These are phyloP conservation scores for Metarhizium guizhouense DNA, from an alignment of 2,329 filamentous ascomycete species.

Conservation along the genomic window DNA sequence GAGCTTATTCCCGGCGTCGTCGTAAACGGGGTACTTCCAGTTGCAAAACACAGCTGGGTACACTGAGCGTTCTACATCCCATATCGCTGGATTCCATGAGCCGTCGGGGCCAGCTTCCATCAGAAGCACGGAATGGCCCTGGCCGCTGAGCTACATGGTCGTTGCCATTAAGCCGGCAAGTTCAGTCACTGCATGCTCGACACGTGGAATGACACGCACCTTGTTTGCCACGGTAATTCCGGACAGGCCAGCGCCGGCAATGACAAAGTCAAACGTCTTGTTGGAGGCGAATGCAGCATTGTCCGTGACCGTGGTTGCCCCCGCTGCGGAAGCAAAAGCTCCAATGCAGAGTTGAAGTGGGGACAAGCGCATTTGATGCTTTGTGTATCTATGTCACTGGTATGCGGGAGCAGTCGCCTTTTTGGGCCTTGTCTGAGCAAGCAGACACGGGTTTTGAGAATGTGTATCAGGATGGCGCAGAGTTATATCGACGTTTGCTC, in stretches of 20 bases:
- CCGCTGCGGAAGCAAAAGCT: not conserved
- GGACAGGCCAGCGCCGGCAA: slow-evolving; percentile 29
- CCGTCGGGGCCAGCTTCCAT: slow-evolving; percentile 16
- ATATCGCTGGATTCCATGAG: slow-evolving; percentile 12
- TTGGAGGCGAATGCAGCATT: slow-evolving; percentile 4
- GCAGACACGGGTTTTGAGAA: too few relatives aligned
- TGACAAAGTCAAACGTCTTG: slow-evolving; percentile 20
- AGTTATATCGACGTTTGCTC: too few relatives aligned
- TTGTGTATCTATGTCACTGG: too few relatives aligned
- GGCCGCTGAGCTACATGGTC: slow-evolving; percentile 11
- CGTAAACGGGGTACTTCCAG: slow-evolving; percentile 13
- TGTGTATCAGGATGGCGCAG: too few relatives aligned
- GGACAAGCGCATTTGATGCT: not conserved
- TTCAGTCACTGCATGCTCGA: not conserved
- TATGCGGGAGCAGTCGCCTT: too few relatives aligned
- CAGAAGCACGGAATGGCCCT: slow-evolving; percentile 13
- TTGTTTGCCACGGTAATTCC: slow-evolving; percentile 19
- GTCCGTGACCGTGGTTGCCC: slow-evolving; percentile 12
- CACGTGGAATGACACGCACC: not conserved
- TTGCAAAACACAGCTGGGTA: slow-evolving; percentile 13
- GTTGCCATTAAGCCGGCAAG: not conserved
- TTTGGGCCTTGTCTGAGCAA: too few relatives aligned
- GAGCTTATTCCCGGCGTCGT: slow-evolving; percentile 10
- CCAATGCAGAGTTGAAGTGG: not conserved
- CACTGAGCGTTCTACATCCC: slow-evolving; percentile 8